Base-by-base conservation (phyloP, 2,329 filamentous ascomycete species). In the Sclerotinia trifoliorum region DNA sequence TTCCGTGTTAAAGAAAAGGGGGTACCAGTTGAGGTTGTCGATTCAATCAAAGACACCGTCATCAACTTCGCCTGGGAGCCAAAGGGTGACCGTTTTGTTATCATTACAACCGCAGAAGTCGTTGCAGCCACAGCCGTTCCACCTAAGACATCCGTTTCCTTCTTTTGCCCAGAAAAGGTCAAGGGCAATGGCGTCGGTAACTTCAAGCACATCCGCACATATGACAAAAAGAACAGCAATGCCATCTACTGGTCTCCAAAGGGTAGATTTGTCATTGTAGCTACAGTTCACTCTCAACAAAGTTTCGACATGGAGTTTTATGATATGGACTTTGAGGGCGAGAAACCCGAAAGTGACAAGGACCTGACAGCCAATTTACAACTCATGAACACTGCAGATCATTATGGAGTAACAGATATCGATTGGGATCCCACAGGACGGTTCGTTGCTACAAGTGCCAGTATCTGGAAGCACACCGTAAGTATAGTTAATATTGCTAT, bases 21-120 rank as follows among this genome's bases (percentile, higher is more conserved):
- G 74, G 95, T 99, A 2, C 95, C 95, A 0, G 94, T 99, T 66
- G 95, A 99, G 80, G 95, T 98, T 68, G 93, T 99, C 64, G 95
- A 99, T 80, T 93, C 90, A 66, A 91, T 99, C 81, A 98, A 98
- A 83, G 95, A 98, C 77, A 97, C 94, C 0, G 95, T 99, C 75
- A 96, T 99, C 83, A 99, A 99, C 84, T 99, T 99, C 78, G 93
- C 95, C 13, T 99, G 95, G 95, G 95, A 99, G 79, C 95, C 95
- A 71, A 97, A 97, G 83, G 95, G 95, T 71, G 94, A 96, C 80
- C 90, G 95, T 51, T 99, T 99, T 79, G 93, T 97, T 73, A 90
- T 97, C 78, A 99, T 99, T 82, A 97, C 94, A 48, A 95, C 92
- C 24, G 91, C 93, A 15, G 95, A 99, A 81, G 88, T 91, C 3